Evolutionary conservation across 148 eudicot species (phyloP).

Genomic region (Camellia sinensis): DNA sequence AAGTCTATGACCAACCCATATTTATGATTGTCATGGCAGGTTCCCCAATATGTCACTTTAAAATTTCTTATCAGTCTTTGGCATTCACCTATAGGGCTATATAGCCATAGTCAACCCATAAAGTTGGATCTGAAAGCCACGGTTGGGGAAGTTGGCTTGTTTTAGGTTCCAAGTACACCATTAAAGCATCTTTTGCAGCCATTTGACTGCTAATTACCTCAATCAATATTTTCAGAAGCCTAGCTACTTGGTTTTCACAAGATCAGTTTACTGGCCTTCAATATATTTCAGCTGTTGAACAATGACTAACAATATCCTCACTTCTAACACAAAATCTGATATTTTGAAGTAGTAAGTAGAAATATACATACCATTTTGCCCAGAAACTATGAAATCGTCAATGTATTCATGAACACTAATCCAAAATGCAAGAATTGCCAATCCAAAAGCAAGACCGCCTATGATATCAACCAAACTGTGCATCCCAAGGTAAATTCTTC

Average conservation of each 20-base stretch:
- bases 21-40: not conserved
- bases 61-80: no score
- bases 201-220: not conserved
- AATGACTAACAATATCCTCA: not conserved
- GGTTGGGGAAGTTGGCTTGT: not conserved
- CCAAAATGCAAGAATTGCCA: conserved; percentile 74
- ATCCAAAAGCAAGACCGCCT: conserved; percentile 71
- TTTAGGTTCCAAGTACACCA: not conserved
- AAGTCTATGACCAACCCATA: not conserved
- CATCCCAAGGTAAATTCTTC: conserved; percentile 98
- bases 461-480: conserved; percentile 86
- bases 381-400: conserved; percentile 70
- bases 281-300: conserved; percentile 7
- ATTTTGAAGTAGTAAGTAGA: not conserved
- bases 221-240: not conserved
- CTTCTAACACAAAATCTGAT: not conserved
- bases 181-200: not conserved
- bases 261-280: not conserved
- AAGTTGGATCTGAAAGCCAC: not conserved
- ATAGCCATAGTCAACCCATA: not conserved
- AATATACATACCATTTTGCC: conserved; percentile 72
- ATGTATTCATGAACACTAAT: conserved; percentile 57
- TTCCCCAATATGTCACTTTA: no score
- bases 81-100: no score
- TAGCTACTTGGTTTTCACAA: not conserved